These are phyloP conservation scores for Tylopilus balloui DNA, from an alignment of 768 basidiomycete species.

Conservation along the genomic window DNA sequence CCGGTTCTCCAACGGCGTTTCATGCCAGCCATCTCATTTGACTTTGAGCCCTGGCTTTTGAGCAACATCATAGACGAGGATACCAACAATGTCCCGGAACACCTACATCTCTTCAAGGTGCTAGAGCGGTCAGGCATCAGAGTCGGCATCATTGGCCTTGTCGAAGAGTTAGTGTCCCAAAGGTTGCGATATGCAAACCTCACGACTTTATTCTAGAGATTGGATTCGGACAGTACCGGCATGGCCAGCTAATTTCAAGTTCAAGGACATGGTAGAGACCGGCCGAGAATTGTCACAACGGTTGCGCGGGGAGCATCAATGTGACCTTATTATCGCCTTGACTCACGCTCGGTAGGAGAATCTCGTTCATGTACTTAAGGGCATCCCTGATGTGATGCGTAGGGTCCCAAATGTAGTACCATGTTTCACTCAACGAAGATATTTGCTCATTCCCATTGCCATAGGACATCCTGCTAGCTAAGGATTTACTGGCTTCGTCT, in stretches of 20 bases:
- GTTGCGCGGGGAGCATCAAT: conserved; percentile 66
- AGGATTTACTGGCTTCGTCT: conserved; percentile 56
- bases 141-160: conserved; percentile 81
- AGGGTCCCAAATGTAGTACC: conserved; percentile 30
- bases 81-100: conserved; percentile 59
- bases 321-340: conserved; percentile 81
- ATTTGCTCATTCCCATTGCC: conserved; percentile 6
- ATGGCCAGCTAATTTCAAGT: conserved; percentile 79
- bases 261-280: conserved; percentile 68
- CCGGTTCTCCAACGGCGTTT: conserved; percentile 1
- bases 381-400: conserved; percentile 3
- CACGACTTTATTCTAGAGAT: conserved; percentile 45
- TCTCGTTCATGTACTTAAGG: not conserved
- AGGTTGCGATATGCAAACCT: not conserved
- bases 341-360: conserved; percentile 69
- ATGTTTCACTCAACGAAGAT: not conserved
- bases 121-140: conserved; percentile 66
- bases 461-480: conserved; percentile 71
- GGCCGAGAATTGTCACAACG: conserved; percentile 67
- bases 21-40: not conserved
- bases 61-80: conserved; percentile 78
- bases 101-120: conserved; percentile 56
- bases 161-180: conserved; percentile 60
- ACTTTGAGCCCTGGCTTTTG: conserved; percentile 74
- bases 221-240: conserved; percentile 87